phyloP scores from a whole-genome alignment of 176 grass and related monocot species.

The Aechmea fasciata region DNA sequence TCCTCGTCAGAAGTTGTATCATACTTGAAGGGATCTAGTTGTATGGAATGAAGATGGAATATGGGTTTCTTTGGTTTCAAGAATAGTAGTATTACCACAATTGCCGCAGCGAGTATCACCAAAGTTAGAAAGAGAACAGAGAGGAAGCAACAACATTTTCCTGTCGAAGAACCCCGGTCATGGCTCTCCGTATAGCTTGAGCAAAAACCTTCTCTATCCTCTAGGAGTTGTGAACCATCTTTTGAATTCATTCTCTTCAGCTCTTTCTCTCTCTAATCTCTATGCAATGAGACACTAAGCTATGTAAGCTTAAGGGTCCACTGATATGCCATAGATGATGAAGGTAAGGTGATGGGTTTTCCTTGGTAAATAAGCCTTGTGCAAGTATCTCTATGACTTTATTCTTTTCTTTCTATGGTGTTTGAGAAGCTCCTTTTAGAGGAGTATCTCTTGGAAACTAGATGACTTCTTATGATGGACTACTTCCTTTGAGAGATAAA shows the following conservation, averaged over 20 bases:
- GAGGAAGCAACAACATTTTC: constrained; percentile 35
- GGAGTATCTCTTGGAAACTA: constrained; percentile 1
- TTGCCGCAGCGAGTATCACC: constrained; percentile 18
- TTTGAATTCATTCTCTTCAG: constrained; percentile 7
- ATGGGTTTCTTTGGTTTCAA: constrained; percentile 59
- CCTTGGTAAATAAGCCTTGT: constrained; percentile 52
- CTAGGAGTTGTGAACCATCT: not conserved
- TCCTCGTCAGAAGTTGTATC: constrained; percentile 19
- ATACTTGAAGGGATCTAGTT: constrained; percentile 32
- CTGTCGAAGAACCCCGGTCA: constrained; percentile 20
- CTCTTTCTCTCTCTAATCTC: constrained; percentile 17
- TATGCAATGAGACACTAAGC: constrained; percentile 10
- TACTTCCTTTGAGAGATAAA: not conserved
- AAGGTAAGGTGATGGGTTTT: constrained; percentile 20
- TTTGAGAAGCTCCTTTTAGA: constrained; percentile 21
- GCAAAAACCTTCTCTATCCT: not conserved
- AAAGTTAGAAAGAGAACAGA: constrained; percentile 37
- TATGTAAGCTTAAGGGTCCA: constrained; percentile 20
- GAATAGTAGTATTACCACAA: constrained; percentile 44
- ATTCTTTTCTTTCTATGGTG: constrained; percentile 65
- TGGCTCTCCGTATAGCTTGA: constrained; percentile 16
- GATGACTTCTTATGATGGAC: constrained; percentile 1
- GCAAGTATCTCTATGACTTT: constrained; percentile 65
- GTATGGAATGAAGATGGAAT: constrained; percentile 59
- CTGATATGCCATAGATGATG: constrained; percentile 15